Evolutionary conservation across 2,329 filamentous ascomycete genomes (phyloP).

Genomic region (Epichloe hybrida): DNA sequence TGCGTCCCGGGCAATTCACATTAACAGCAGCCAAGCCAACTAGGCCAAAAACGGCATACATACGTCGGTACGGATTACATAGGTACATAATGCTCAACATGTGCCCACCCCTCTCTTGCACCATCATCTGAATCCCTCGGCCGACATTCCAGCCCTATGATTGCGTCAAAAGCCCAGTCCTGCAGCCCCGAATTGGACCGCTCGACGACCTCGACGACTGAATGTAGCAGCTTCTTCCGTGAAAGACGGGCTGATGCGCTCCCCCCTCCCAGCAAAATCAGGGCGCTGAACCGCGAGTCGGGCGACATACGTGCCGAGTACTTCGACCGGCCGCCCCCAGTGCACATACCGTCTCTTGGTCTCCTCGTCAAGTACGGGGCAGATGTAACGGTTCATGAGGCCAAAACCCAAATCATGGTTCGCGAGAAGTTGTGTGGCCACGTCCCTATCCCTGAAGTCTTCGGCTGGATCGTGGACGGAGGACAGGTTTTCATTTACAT

Average conservation of each 20-base stretch:
- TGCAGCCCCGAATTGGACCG: not conserved
- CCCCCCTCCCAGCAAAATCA: constrained; percentile 17
- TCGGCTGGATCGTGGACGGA: constrained; percentile 10
- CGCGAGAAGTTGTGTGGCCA: constrained; percentile 12
- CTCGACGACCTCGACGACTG: not conserved
- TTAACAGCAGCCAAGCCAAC: no score
- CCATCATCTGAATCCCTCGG: not conserved
- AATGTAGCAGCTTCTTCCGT: constrained; percentile 10
- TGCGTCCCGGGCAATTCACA: no score
- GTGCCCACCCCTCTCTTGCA: no score
- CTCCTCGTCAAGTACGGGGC: constrained; percentile 23
- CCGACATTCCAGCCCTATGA: not conserved
- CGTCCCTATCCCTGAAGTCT: constrained; percentile 23
- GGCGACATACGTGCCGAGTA: constrained; percentile 6
- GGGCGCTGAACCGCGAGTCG: constrained; percentile 14
- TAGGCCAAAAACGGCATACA: no score
- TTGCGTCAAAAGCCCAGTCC: not conserved
- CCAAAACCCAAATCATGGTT: constrained; percentile 16
- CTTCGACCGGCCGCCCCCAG: constrained; percentile 17
- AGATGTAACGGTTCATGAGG: constrained; percentile 16
- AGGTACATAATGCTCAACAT: no score
- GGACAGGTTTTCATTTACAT: constrained; percentile 16
- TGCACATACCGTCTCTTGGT: constrained; percentile 18
- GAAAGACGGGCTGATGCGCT: constrained; percentile 12
- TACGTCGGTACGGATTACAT: no score